Conservation (phyloP, 768 basidiomycete genomes). For the Tubosaeta sp. region DNA sequence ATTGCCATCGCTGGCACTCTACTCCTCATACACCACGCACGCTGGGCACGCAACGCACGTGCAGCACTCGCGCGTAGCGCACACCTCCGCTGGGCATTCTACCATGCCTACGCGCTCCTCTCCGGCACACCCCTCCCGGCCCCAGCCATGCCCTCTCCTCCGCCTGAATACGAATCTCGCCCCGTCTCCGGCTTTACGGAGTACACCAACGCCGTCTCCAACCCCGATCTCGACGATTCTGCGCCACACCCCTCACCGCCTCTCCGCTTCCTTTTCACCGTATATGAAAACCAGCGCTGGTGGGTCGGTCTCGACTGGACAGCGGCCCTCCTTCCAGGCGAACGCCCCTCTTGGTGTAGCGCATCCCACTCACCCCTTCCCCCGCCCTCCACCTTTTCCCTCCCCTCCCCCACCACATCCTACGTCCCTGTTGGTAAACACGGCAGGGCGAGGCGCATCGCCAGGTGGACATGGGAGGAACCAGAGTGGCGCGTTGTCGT, state of each 20-base stretch:
- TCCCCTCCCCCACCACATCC: conserved; percentile 59
- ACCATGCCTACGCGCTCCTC: conserved; percentile 47
- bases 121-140: conserved; percentile 51
- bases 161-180: conserved; percentile 27
- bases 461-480: conserved; percentile 88
- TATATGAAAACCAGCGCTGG: conserved; percentile 95
- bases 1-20: conserved; percentile 57
- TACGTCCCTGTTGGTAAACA: conserved; percentile 49
- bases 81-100: conserved; percentile 61
- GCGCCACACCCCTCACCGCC: conserved; percentile 23
- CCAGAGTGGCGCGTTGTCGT: conserved; percentile 83
- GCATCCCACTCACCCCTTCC: conserved; percentile 52
- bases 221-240: conserved; percentile 8
- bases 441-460: conserved; percentile 61
- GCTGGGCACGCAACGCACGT: conserved; percentile 57
- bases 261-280: conserved; percentile 79
- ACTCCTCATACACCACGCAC: conserved; percentile 59
- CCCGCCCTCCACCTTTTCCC: conserved; percentile 64
- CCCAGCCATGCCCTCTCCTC: conserved; percentile 31
- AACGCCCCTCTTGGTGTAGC: conserved; percentile 87
- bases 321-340: conserved; percentile 81
- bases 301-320: conserved; percentile 99
- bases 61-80: conserved; percentile 59
- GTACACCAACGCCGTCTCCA: conserved; percentile 14
- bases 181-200: conserved; percentile 19